Base-by-base conservation (phyloP, 176 grass and related monocot genomes). In the Avena eriantha region DNA sequence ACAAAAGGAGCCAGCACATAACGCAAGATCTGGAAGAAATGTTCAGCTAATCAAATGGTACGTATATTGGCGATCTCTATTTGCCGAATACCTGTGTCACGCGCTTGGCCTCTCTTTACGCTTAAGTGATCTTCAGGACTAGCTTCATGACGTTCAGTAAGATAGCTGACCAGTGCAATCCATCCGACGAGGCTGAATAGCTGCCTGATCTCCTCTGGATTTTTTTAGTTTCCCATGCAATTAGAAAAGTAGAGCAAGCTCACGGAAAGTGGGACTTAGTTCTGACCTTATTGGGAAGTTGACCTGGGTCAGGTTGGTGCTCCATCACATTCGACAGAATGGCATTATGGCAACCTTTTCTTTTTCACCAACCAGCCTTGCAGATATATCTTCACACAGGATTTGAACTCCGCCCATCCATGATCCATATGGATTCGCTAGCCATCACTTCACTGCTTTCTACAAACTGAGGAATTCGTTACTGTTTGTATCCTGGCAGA, bases 251-350 rank as follows among this genome's bases (percentile, higher is more conserved):
- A 75, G 72, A 1, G 7, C 72, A 49, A 75, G 23, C 72, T 17
- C 71, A 74, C n/a, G 45, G 43, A 50, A 29, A 29, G 22, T 0
- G 3, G 22, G 3, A 39, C 14, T 74, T 50, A 74, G 13, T 26
- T 50, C 71, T 26, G 47, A 74, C 45, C 71, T 49, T 74, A 74
- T 74, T 74, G 22, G 69, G 59, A 58, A 84, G 70, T 84, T 74
- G 23, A 75, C 54, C 34, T 36, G 80, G 50, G 63, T 4, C 26
- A 82, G 18, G 24, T 18, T 82, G 80, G 45, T 46, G 53, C 54
- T 74, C 16, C 9, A 56, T 56, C 23, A 33, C 55, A 59, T 74
- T 69, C 23, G 39, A 47, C 10, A 49, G 7, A 61, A 1, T 18
- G 69, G 0, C 54, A 49, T 12, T n/a, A 5, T 26, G 82, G 1